Percentiles rank a stretch among this genome's conserved stretches.
These are phyloP conservation scores for Austroboletus olivaceoglutinosus DNA, from an alignment of 1,284 basidiomycete genomes.

Conservation along the genomic window DNA sequence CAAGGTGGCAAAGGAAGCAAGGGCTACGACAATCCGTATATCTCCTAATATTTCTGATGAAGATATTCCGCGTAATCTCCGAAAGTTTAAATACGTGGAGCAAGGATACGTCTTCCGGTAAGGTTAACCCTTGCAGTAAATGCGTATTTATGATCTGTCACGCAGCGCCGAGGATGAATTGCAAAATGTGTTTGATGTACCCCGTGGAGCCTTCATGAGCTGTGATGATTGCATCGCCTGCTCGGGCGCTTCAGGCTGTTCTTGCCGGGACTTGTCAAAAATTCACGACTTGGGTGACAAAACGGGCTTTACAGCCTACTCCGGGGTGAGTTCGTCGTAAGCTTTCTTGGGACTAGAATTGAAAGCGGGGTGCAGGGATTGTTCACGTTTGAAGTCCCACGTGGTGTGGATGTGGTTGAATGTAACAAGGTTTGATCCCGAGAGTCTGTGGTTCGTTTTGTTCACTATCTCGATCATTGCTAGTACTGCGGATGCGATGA, in stretches of 20 bases:
- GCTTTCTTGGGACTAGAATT: neutral
- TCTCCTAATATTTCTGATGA: slow-evolving; percentile 49
- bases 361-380: slow-evolving; percentile 40
- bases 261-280: slow-evolving; percentile 33
- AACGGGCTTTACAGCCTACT: slow-evolving; percentile 42
- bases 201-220: slow-evolving; percentile 23
- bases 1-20: slow-evolving; percentile 31
- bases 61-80: slow-evolving; percentile 41
- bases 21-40: slow-evolving; percentile 47
- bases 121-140: neutral
- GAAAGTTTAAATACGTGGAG: slow-evolving; percentile 52
- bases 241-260: slow-evolving; percentile 26
- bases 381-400: slow-evolving; percentile 45
- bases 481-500: slow-evolving; percentile 47
- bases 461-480: neutral
- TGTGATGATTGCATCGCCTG: slow-evolving; percentile 37
- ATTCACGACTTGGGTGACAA: slow-evolving; percentile 14
- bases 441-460: neutral
- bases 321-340: slow-evolving; percentile 29
- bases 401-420: slow-evolving; percentile 53
- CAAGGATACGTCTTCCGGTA: slow-evolving; percentile 47
- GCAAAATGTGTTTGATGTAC: slow-evolving; percentile 21
- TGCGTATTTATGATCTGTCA: slow-evolving; percentile 5
- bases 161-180: slow-evolving; percentile 18
- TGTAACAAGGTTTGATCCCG: slow-evolving; percentile 50